Base-by-base conservation (phyloP, 139 green algal species). In the Penium margaritaceum region DNA sequence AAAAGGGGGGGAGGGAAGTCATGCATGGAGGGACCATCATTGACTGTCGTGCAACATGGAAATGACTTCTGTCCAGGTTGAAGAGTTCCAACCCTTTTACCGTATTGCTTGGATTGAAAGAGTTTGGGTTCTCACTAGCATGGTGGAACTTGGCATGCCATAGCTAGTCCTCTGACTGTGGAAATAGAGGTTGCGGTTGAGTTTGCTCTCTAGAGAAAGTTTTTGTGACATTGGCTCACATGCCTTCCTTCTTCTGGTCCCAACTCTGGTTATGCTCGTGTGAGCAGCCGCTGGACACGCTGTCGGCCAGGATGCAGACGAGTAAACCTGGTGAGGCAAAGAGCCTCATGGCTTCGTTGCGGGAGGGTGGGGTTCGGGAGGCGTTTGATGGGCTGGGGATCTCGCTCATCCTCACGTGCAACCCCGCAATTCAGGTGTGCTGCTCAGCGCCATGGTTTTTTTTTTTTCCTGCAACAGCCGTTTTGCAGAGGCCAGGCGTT, bases 371-470 rank as follows among this genome's bases (percentile, higher is more conserved):
- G 35, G 24, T 77, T 15, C 4, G 17, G 24, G 17, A 82, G 36
- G 37, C 55, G 2, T 82, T 75, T 24, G 75, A 82, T 55, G 75
- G 75, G 24, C 44, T 82, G 15, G 70, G 69, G 17, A 53, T 74
- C 17, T 80, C 70, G 6, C 70, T 82, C 6, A 19, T 82, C 6
- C 69, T 82, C 33, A 66, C 43, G 15, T 82, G 17, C 41, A 80
- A 80, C 32, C 75, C 75, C 19, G 75, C 75, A n/a, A 78, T 82
- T 21, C 75, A 82, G 75, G 75, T 81, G 21, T 24, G 53, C 21
- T 71, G 7, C 7, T 67, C 9, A 68, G 65, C 9, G 7, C 70
- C n/a, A n/a, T n/a, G n/a, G n/a, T n/a, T n/a, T n/a, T n/a, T n/a
- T n/a, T n/a, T n/a, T n/a, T n/a, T n/a, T n/a, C n/a, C n/a, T n/a